Evolutionary conservation across 169 alveolate genomes (phyloP).

Genomic region (Plasmodium relictum): DNA sequence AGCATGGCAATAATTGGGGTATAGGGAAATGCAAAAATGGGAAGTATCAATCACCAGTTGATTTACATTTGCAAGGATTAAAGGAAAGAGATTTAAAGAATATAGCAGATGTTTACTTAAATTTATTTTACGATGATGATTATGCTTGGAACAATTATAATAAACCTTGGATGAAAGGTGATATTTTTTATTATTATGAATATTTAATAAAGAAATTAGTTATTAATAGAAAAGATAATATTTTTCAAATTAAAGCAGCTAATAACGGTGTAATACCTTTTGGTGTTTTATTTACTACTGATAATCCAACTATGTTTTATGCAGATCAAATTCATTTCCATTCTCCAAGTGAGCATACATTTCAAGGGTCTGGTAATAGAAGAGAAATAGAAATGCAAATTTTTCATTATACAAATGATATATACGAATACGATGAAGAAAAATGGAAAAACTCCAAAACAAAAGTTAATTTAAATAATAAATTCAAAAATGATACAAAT

Average conservation of each 20-base stretch:
- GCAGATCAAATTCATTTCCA: constrained; percentile 89
- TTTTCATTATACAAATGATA: constrained; percentile 87
- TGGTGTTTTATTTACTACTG: constrained; percentile 89
- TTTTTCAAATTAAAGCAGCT: constrained; percentile 84
- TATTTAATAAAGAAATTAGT: constrained; percentile 80
- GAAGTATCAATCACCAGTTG: constrained; percentile 88
- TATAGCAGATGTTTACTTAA: constrained; percentile 79
- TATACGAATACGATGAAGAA: constrained; percentile 36
- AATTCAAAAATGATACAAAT: neutral
- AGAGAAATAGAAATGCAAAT: constrained; percentile 90
- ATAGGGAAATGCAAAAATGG: constrained; percentile 85
- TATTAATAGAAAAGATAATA: constrained; percentile 84
- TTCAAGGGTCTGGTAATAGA: constrained; percentile 89
- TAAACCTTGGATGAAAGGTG: constrained; percentile 88
- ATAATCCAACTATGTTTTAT: constrained; percentile 83
- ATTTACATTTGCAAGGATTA: constrained; percentile 85
- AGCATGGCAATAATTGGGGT: constrained; percentile 89
- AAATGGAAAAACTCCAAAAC: neutral
- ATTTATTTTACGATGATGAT: constrained; percentile 78
- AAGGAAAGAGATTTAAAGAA: constrained; percentile 78
- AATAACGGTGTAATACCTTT: constrained; percentile 83
- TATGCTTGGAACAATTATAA: constrained; percentile 30
- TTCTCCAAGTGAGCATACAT: constrained; percentile 91
- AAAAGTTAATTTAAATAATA: constrained; percentile 1
- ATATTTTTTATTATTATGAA: constrained; percentile 85